Base-by-base conservation (phyloP, 441 rosid genomes). In the Adansonia madagascariensis region DNA sequence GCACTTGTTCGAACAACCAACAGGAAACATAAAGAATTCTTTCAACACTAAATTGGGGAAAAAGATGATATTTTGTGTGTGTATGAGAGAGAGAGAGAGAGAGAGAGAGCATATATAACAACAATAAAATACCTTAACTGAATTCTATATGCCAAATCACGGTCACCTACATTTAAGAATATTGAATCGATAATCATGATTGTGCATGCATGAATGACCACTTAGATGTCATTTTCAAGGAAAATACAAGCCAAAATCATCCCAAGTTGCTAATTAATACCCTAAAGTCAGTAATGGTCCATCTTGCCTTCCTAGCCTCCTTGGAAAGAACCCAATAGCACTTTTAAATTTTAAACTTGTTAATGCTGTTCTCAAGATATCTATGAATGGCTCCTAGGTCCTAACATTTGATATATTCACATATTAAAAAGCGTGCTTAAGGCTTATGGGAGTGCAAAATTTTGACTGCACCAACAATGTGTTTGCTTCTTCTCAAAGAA, bases 141-240 rank as follows among this genome's bases (percentile, higher is more conserved):
- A 1, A n/a, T 39, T 69, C 20, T 22, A 6, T 14, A 18, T 69
- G 57, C 35, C 73, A 69, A 69, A 69, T 49, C 73, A 24, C 2
- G 17, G 56, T 7, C 59, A 69, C 35, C 73, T 18, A 69, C 57
- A 69, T 47, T 43, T 24, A 46, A 68, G 35, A 46, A 11, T 20
- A 20, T 20, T 46, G n/a, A 68, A 22, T 20, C 4, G 6, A 46
- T 68, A 68, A n/a, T 0, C 56, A 1, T 68, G 72, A 43, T 46
- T 18, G 39, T 39, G 11, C 17, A 68, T 68, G 72, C 56, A 46
- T 68, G 59, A 69, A 69, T 49, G 73, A 20, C 6, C 12, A 69
- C 10, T 24, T 20, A 69, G 24, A 44, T 3, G 2, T 65, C 27
- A 41, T 41, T 2, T 1, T 27, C 12, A 65, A 15, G 15, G 70